Conservation (phyloP, 352 stramenopile species). For the Globisporangium solare region DNA sequence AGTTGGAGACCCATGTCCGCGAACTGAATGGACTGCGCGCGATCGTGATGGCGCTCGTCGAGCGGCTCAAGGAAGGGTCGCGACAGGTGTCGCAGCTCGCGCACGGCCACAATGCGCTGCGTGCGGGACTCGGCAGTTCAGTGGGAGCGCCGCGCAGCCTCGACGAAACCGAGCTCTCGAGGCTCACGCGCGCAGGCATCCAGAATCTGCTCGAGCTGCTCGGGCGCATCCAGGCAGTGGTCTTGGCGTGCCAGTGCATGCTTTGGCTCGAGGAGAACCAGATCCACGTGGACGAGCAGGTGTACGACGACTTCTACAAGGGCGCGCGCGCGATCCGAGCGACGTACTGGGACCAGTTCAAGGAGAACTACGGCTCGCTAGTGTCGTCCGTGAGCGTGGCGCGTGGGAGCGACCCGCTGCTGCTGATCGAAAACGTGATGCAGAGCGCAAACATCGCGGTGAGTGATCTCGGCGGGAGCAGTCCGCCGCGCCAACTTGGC, state of each 20-base stretch:
- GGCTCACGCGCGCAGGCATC: constrained; percentile 57
- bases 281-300: constrained; percentile 34
- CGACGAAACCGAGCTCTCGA: constrained; percentile 65
- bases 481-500: constrained; percentile 39
- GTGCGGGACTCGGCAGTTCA: constrained; percentile 24
- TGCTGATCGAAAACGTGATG: constrained; percentile 77
- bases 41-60: constrained; percentile 62
- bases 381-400: constrained; percentile 36
- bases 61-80: constrained; percentile 61
- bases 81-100: constrained; percentile 36
- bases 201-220: constrained; percentile 69
- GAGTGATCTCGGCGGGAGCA: constrained; percentile 28
- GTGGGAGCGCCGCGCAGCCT: constrained; percentile 15
- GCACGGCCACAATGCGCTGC: constrained; percentile 12
- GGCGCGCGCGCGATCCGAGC: constrained; percentile 43
- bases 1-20: constrained; percentile 42
- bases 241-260: constrained; percentile 55
- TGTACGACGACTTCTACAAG: constrained; percentile 69
- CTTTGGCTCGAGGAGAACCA: constrained; percentile 59
- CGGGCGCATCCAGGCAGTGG: constrained; percentile 50
- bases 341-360: constrained; percentile 61
- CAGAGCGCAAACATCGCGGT: constrained; percentile 48
- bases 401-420: constrained; percentile 29
- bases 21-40: constrained; percentile 64
- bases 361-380: constrained; percentile 52